A percentile compares a stretch with the other conserved stretches of the same genome.
Conservation (phyloP, 306 rosid species). For the Hippophae rhamnoides region DNA sequence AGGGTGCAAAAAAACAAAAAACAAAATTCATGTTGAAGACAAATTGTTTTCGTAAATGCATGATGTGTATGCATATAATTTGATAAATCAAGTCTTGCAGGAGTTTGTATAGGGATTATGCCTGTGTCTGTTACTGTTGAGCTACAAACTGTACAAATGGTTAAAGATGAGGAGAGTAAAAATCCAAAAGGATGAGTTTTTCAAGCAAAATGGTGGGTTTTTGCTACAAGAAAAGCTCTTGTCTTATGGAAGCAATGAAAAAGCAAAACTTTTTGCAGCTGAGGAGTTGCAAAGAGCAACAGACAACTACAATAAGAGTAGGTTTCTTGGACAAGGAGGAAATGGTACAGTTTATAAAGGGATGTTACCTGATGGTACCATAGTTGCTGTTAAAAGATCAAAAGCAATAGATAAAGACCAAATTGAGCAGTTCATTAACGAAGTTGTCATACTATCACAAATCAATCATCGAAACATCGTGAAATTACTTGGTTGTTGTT, state of each 20-base stretch:
- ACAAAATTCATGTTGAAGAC: no score
- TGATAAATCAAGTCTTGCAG: constrained; percentile 10
- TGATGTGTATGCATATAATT: no score
- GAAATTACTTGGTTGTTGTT: constrained; percentile 34
- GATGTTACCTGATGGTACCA: constrained; percentile 10
- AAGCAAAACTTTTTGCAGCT: constrained; percentile 26
- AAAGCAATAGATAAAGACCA: constrained; percentile 27
- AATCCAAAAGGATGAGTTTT: constrained; percentile 23
- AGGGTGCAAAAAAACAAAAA: no score
- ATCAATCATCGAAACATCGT: constrained; percentile 40
- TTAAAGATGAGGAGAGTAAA: constrained; percentile 13
- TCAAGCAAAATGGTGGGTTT: constrained; percentile 47
- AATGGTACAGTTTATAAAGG: constrained; percentile 25
- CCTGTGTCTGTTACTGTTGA: constrained; percentile 24
- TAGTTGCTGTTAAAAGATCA: constrained; percentile 25
- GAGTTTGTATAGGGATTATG: constrained; percentile 27
- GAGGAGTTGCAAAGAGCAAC: constrained; percentile 38
- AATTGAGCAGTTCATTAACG: constrained; percentile 25
- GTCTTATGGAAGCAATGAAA: constrained; percentile 17
- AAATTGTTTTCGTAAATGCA: no score
- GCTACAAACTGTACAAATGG: constrained; percentile 20
- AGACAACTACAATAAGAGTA: constrained; percentile 11
- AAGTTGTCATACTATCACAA: constrained; percentile 37
- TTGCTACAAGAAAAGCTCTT: constrained; percentile 30
- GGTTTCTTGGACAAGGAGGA: constrained; percentile 23